Evolutionary conservation across 164 flowering plant genomes (phyloP), one percentile per base, ranked within the genome.

Genomic region (Stephania yunnanensis): DNA sequence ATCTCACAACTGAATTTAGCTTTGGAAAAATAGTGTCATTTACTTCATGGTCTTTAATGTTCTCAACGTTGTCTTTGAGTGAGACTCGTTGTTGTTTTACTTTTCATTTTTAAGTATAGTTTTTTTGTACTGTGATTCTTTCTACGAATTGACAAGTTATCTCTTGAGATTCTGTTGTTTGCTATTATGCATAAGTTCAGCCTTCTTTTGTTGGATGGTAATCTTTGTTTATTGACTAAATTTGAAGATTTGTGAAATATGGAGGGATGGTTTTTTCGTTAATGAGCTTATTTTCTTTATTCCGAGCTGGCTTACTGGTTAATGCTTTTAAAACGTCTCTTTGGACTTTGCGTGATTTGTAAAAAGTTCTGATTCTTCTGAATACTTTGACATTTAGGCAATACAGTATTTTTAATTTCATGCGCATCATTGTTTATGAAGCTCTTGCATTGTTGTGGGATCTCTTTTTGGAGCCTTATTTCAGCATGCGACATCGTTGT

Each of bases 1-100:
- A 58, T 58, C 17, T 58, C 64, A 58, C 64, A 58, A 58, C n/a
- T n/a, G 17, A 58, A 58, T 58, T 58, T 58, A 58, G 64, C 64
- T 15, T 58, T 58, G 64, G 20, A 58, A 58, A 58, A 58, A 10
- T 58, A 58, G 64, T 50, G 55, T 58, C 64, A 15, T 58, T 58
- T 19, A 58, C 13, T 58, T 15, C 20, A 15, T 58, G 20, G 64
- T 58, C 64, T 12, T 58, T 58, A 58, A 58, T 58, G 64, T 58
- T 58, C 64, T 58, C 64, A 19, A 10, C 64, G 19, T 58, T 58
- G 64, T 58, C 64, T 58, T 50, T 58, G 19, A 58, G 64, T 15
- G 64, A 58, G 64, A 58, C 64, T 58, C 64, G 17, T 19, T 15
- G 64, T 15, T 58, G 20, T 58, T 58, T 58, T 12, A 19, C 19